A percentile compares a stretch with the other conserved stretches of the same genome.
These are phyloP conservation scores for Penicillium subrubescens DNA, from an alignment of 495 filamentous ascomycete genomes.

Conservation along the genomic window DNA sequence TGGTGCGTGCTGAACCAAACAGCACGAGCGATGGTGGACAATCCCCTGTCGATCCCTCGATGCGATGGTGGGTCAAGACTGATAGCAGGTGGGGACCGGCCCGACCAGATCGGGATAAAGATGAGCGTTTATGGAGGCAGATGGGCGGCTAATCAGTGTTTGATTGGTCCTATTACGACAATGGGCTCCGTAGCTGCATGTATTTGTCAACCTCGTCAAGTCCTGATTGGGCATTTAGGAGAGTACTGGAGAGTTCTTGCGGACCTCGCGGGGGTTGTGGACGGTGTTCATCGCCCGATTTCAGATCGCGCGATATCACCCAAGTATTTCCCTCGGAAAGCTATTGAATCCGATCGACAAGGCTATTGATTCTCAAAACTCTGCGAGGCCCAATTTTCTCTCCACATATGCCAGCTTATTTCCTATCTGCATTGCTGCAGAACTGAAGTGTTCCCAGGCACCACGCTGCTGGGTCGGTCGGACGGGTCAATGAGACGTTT, in stretches of 20 bases:
- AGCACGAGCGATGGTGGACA: neutral
- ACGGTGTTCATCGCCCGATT: neutral
- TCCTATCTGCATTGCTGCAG: neutral
- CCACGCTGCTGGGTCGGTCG: neutral
- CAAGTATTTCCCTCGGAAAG: neutral
- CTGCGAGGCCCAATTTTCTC: neutral
- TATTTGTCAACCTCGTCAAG: conserved; percentile 5
- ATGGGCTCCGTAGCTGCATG: neutral
- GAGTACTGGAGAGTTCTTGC: neutral
- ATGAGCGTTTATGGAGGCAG: neutral
- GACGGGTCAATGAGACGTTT: neutral
- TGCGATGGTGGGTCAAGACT: neutral
- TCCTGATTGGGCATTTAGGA: neutral
- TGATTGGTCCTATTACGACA: neutral
- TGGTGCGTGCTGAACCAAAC: neutral
- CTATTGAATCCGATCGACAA: conserved; percentile 4
- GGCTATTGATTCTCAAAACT: conserved; percentile 6
- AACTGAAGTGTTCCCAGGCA: neutral
- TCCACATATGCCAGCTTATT: neutral
- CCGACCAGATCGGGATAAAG: neutral
- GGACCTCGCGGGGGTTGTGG: neutral
- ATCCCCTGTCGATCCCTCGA: conserved; percentile 8
- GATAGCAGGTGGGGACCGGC: neutral
- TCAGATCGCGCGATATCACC: neutral
- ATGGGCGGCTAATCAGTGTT: neutral